A percentile compares a stretch with the other conserved stretches of the same genome.
phyloP scores from a whole-genome alignment of 2,329 filamentous ascomycete species.

The Fusarium subtropicale region DNA sequence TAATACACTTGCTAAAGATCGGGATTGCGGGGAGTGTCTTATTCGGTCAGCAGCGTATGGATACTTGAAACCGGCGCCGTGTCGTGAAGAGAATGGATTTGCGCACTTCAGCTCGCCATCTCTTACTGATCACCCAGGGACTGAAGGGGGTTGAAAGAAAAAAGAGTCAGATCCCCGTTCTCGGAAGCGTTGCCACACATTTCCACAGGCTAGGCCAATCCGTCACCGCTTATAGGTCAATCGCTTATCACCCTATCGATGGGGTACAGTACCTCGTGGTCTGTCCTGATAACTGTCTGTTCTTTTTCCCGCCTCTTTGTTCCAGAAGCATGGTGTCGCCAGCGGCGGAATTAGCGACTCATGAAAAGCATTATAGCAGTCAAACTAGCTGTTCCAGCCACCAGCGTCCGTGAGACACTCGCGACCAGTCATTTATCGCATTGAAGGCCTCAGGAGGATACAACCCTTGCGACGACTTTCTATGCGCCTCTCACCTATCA shows the following conservation, averaged over 20 bases:
- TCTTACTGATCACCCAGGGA: conserved; percentile 7
- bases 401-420: neutral
- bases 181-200: conserved; percentile 38
- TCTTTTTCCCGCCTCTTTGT: conserved; percentile 14
- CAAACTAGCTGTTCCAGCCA: conserved; percentile 3
- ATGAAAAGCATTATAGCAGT: neutral
- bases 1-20: neutral
- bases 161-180: conserved; percentile 42
- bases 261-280: conserved; percentile 11
- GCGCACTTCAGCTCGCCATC: conserved; percentile 8
- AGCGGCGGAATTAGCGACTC: neutral
- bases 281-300: conserved; percentile 19
- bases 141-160: conserved; percentile 10
- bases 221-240: conserved; percentile 34
- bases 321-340: conserved; percentile 2
- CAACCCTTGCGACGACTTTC: conserved; percentile 10
- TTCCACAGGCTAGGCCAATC: conserved; percentile 30
- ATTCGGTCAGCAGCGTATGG: conserved; percentile 2
- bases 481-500: conserved; percentile 8
- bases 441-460: conserved; percentile 31
- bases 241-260: conserved; percentile 35
- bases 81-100: conserved; percentile 27
- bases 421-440: conserved; percentile 35
- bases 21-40: conserved; percentile 20
- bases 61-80: conserved; percentile 8